Evolutionary conservation across 495 filamentous ascomycete species (phyloP), one percentile per base, ranked within the genome.

Genomic region (Sabuloglossum arenarium): DNA sequence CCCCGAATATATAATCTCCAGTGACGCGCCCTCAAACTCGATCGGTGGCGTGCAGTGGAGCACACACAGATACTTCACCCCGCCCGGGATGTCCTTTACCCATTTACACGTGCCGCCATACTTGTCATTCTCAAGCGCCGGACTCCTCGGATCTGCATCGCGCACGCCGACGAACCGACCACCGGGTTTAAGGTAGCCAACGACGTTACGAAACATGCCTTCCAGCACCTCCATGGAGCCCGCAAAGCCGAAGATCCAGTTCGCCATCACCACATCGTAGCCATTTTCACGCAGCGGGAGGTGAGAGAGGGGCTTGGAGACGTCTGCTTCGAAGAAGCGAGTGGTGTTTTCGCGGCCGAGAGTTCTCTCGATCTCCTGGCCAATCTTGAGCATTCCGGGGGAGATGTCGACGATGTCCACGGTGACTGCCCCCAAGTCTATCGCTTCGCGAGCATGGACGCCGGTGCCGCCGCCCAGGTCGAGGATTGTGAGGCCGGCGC

Each of bases 391-490:
- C 60, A 62, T 60, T 24, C 50, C 53, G 32, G 51, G 6, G 11
- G 60, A 62, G 19, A 62, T 62, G 54, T 62, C 60, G 58, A 43
- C 53, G 42, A 39, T 39, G 34, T 39, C 34, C 14, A 39, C 34
- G 2, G 34, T 16, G 34, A 12, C 34, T 16, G 34, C 34, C 5
- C 34, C 34, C 34, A 39, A 16, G 34, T 39, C 34, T 39, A 39
- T 39, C 34, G 34, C 34, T 39, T 39, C 34, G 34, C 34, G 34
- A 12, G 34, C 34, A 65, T 66, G 65, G 0, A 64, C n/a, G 32
- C 68, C 67, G 25, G 55, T 67, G 58, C 66, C 68, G 43, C 67
- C 67, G 23, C 64, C 68, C 2, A 70, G 65, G 51, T 70, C 68
- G 19, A 70, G 67, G 29, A 70, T 56, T 6, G 54, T 57, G 8